Conservation (phyloP, 2,329 filamentous ascomycete species). For the Myriangium duriaei region DNA sequence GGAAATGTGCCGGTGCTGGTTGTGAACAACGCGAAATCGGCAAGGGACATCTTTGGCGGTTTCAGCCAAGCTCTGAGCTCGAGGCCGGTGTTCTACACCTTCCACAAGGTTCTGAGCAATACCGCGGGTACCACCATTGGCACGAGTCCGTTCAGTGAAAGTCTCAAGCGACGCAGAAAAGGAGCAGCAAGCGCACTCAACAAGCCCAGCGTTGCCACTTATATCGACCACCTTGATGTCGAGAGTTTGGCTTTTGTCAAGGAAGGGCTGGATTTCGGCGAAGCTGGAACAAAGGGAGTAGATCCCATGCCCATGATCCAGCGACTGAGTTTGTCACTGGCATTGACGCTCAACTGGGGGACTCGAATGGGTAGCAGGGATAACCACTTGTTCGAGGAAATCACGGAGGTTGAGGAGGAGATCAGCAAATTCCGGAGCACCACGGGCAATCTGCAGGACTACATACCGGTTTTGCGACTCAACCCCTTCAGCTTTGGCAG, state of each 20-base stretch:
- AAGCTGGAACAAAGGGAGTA: slow-evolving; percentile 40
- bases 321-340: slow-evolving; percentile 48
- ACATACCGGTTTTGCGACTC: slow-evolving; percentile 45
- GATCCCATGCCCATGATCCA: slow-evolving; percentile 59
- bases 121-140: slow-evolving; percentile 57
- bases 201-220: slow-evolving; percentile 50
- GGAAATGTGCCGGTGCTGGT: slow-evolving; percentile 33
- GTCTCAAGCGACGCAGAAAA: slow-evolving; percentile 50
- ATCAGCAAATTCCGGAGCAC: slow-evolving; percentile 48
- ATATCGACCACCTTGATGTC: slow-evolving; percentile 49
- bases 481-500: slow-evolving; percentile 51
- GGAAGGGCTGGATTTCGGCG: slow-evolving; percentile 47
- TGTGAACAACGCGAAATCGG: slow-evolving; percentile 30
- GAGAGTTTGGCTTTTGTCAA: slow-evolving; percentile 51
- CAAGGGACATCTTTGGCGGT: slow-evolving; percentile 29
- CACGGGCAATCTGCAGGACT: slow-evolving; percentile 50
- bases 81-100: slow-evolving; percentile 33
- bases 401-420: slow-evolving; percentile 50
- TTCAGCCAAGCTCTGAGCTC: slow-evolving; percentile 31
- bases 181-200: slow-evolving; percentile 54
- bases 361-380: slow-evolving; percentile 47
- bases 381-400: slow-evolving; percentile 49
- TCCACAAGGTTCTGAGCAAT: slow-evolving; percentile 45
- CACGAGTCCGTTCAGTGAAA: slow-evolving; percentile 54
- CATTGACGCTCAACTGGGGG: slow-evolving; percentile 55